Conservation (phyloP, 179 eudicot species). For the Actinidia chinensis region DNA sequence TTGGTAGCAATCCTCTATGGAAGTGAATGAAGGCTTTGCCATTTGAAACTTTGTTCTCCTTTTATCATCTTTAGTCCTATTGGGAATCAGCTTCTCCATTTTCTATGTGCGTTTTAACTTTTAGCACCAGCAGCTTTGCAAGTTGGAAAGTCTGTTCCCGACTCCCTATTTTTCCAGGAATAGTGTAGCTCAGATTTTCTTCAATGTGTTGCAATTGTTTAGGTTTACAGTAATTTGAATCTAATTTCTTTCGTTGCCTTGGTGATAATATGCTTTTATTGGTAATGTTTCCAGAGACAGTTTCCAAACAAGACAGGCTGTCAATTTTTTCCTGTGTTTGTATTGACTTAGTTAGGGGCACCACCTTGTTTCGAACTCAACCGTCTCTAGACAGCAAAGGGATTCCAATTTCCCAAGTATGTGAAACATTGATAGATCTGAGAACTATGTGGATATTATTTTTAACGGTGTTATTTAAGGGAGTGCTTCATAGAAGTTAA, state of each 20-base stretch:
- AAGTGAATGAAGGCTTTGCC: neutral
- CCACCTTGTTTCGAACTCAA: neutral
- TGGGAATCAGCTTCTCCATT: neutral
- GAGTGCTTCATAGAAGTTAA: neutral
- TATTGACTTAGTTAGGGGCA: neutral
- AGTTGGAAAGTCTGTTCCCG: neutral
- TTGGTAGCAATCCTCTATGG: neutral
- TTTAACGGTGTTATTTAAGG: neutral
- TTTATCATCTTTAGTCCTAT: neutral
- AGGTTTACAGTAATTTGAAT: neutral
- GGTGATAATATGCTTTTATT: too few species aligned
- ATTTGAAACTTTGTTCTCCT: neutral
- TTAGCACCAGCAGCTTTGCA: neutral
- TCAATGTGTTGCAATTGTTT: neutral
- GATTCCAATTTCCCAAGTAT: neutral
- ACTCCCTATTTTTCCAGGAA: neutral
- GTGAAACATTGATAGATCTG: neutral
- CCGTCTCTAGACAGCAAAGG: neutral
- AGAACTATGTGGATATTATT: too few species aligned
- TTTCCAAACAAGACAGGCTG: neutral
- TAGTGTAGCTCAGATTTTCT: neutral
- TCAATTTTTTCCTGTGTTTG: neutral
- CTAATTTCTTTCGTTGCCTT: too few species aligned
- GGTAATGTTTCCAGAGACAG: neutral
- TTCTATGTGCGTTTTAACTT: neutral